Evolutionary conservation across 305 asterid species (phyloP).

Genomic region (Fraxinus xanthoxyloides): DNA sequence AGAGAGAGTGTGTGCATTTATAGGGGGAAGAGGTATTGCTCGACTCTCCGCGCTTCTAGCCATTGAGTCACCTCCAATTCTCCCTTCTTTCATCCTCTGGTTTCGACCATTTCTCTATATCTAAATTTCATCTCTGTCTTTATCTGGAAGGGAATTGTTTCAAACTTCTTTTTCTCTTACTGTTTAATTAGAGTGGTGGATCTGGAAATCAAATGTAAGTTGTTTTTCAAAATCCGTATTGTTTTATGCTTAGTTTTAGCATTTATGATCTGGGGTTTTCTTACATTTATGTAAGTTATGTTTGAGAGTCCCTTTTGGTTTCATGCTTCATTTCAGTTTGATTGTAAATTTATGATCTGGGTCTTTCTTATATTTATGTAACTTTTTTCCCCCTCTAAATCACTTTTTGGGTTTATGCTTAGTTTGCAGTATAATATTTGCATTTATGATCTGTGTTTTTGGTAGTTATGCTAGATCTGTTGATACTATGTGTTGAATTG

Average conservation of each 20-base stretch:
- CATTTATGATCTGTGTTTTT: conserved; percentile 18
- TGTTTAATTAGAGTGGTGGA: not conserved
- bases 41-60: conserved; percentile 11
- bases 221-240: not conserved
- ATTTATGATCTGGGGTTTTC: conserved; percentile 8
- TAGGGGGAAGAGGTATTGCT: conserved; percentile 21
- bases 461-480: conserved; percentile 35
- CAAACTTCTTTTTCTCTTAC: not conserved
- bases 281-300: not conserved
- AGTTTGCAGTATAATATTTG: not conserved
- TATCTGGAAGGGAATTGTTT: not conserved
- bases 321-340: not conserved
- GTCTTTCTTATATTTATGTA: not conserved
- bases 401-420: conserved; percentile 8
- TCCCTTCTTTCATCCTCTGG: conserved; percentile 1
- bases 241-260: not conserved
- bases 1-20: conserved; percentile 17
- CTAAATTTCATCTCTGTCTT: not conserved
- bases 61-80: not conserved
- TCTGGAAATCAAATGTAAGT: conserved; percentile 25
- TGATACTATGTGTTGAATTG: not conserved
- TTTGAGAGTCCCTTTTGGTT: not conserved
- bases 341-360: conserved; percentile 8
- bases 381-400: not conserved
- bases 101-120: not conserved